Evolutionary conservation across 2,329 filamentous ascomycete genomes (phyloP).

Genomic region (Magnaporthiopsis rhizophila): DNA sequence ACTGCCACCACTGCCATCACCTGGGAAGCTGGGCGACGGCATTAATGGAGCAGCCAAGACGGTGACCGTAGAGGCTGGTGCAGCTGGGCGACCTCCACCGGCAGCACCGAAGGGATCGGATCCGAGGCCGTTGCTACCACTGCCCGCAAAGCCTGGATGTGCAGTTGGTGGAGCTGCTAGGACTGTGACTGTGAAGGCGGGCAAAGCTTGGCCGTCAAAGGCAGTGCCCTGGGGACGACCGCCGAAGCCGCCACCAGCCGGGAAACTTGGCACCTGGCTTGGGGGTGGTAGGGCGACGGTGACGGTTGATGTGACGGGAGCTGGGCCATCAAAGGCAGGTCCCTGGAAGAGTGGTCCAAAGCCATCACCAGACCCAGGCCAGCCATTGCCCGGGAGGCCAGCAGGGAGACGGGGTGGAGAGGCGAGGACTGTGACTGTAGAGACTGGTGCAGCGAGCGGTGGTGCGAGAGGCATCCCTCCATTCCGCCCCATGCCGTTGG

Average conservation of each 20-base stretch:
- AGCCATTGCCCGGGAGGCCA: background rate
- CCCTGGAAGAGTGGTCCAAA: background rate
- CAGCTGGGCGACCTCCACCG: background rate
- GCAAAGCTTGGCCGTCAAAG: background rate
- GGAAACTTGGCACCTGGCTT: background rate
- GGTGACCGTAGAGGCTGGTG: conserved; percentile 4
- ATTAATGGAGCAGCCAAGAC: background rate
- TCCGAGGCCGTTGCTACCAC: conserved; percentile 4
- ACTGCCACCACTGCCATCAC: background rate
- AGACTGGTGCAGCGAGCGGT: background rate
- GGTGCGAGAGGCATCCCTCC: background rate
- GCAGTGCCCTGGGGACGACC: background rate
- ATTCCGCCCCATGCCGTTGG: background rate
- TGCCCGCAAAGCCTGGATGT: background rate
- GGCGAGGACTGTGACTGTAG: conserved; percentile 1
- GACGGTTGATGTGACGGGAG: background rate
- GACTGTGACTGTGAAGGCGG: background rate
- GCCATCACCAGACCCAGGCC: background rate
- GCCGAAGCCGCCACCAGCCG: background rate
- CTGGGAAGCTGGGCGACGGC: background rate
- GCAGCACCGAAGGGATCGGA: background rate
- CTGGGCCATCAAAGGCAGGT: background rate
- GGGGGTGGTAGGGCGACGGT: background rate
- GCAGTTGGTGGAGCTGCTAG: conserved; percentile 9
- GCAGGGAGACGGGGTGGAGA: background rate